These are phyloP conservation scores for Iris pallida DNA, from an alignment of 116 monocot genomes.

Conservation along the genomic window DNA sequence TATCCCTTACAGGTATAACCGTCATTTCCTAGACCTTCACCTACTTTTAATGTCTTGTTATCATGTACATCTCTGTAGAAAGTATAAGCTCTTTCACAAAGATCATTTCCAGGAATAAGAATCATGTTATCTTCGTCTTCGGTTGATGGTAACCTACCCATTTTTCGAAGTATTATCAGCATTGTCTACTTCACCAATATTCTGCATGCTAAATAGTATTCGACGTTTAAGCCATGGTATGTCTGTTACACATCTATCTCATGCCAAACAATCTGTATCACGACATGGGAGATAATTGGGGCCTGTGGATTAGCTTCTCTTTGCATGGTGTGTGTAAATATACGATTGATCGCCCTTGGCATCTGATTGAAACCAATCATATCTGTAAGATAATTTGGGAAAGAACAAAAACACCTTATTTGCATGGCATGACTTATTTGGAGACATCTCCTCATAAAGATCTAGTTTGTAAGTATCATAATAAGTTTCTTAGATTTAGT, in stretches of 20 bases:
- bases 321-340: no score
- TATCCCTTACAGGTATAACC: slow-evolving; percentile 9
- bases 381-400: no score
- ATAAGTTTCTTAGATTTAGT: no score
- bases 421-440: no score
- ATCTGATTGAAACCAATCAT: no score
- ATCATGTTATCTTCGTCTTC: slow-evolving; percentile 27
- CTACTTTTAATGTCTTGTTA: background rate
- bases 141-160: slow-evolving; percentile 1
- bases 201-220: slow-evolving; percentile 34
- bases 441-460: no score
- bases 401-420: no score
- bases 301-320: no score
- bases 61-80: slow-evolving; percentile 17
- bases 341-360: no score
- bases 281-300: no score
- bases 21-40: background rate
- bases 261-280: no score
- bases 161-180: slow-evolving; percentile 11
- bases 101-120: slow-evolving; percentile 20
- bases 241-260: slow-evolving; percentile 27
- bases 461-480: no score
- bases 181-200: slow-evolving; percentile 17
- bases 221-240: slow-evolving; percentile 40
- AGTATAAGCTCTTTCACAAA: slow-evolving; percentile 17